phyloP scores from a whole-genome alignment of 345 rosid genomes.

The Camelina laxa region DNA sequence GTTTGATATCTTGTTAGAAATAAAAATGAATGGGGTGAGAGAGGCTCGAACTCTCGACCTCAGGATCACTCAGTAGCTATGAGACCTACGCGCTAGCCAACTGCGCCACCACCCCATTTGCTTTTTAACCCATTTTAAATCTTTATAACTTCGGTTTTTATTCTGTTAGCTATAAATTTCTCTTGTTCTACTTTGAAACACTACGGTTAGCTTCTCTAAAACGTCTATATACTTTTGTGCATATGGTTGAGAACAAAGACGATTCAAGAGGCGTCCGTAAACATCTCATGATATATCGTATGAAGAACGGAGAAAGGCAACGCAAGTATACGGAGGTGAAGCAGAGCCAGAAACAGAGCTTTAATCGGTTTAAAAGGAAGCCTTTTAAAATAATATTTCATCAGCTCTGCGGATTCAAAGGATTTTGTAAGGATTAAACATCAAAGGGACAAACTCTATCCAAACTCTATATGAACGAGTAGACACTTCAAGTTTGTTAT shows the following conservation, averaged over 20 bases:
- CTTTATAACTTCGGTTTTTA: fast-evolving
- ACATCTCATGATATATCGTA: neutral
- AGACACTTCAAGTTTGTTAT: slow-evolving; percentile 2
- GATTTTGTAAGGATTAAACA: slow-evolving; percentile 4
- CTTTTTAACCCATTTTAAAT: fast-evolving
- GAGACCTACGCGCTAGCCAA: slow-evolving; percentile 99
- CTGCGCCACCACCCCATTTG: slow-evolving; percentile 87
- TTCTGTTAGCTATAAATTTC: neutral
- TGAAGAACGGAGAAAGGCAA: neutral
- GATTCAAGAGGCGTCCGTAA: neutral
- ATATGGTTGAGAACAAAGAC: neutral
- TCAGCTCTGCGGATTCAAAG: neutral
- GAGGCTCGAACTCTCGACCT: slow-evolving; percentile 98
- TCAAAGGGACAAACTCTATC: neutral
- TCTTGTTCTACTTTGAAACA: too few species aligned
- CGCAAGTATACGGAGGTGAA: neutral
- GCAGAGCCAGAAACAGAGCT: neutral
- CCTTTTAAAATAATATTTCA: too few species aligned
- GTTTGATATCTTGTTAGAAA: neutral
- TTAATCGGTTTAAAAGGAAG: too few species aligned
- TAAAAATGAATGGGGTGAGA: slow-evolving; percentile 68
- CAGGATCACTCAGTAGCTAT: slow-evolving; percentile 78
- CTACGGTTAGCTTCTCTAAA: too few species aligned
- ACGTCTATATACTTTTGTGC: neutral
- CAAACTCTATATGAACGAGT: neutral